Evolutionary conservation across 2,329 filamentous ascomycete species (phyloP).

Genomic region (Fusarium continuum): DNA sequence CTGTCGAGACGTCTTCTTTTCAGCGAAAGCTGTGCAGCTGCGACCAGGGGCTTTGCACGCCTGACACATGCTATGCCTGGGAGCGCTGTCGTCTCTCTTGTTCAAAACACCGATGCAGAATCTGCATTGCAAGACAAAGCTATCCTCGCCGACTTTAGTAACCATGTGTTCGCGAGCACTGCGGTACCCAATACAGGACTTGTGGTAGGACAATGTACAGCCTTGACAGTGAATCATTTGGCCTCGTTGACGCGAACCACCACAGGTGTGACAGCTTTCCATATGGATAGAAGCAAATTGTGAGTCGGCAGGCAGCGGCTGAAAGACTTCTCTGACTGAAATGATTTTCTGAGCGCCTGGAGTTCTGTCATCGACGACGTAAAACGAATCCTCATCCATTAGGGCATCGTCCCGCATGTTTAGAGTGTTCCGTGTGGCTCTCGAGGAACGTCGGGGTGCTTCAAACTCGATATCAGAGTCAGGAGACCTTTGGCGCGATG

Average conservation of each 20-base stretch:
- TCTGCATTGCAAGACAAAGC: slow-evolving; percentile 90
- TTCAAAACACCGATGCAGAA: slow-evolving; percentile 77
- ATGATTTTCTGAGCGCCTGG: slow-evolving; percentile 62
- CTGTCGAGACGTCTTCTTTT: slow-evolving; percentile 76
- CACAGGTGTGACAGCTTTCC: slow-evolving; percentile 76
- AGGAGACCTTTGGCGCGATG: slow-evolving; percentile 38
- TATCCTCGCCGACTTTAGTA: slow-evolving; percentile 79
- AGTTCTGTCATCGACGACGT: slow-evolving; percentile 57
- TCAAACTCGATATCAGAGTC: slow-evolving; percentile 65
- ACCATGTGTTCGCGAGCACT: slow-evolving; percentile 83
- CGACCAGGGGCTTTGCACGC: slow-evolving; percentile 71
- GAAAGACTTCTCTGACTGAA: slow-evolving; percentile 79
- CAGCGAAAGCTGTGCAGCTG: slow-evolving; percentile 79
- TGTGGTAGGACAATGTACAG: slow-evolving; percentile 85
- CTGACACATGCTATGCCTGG: slow-evolving; percentile 76
- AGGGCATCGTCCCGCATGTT: slow-evolving; percentile 63
- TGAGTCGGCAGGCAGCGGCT: slow-evolving; percentile 66
- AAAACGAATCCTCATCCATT: slow-evolving; percentile 67
- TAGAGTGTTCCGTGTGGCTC: slow-evolving; percentile 55
- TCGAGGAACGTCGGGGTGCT: slow-evolving; percentile 58
- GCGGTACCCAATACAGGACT: slow-evolving; percentile 79
- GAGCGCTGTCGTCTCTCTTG: slow-evolving; percentile 75
- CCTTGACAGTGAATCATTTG: slow-evolving; percentile 88
- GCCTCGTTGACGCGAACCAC: slow-evolving; percentile 59
- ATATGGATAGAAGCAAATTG: slow-evolving; percentile 77